Conservation (phyloP, 106 monocot genomes). For the Allium cepa region DNA sequence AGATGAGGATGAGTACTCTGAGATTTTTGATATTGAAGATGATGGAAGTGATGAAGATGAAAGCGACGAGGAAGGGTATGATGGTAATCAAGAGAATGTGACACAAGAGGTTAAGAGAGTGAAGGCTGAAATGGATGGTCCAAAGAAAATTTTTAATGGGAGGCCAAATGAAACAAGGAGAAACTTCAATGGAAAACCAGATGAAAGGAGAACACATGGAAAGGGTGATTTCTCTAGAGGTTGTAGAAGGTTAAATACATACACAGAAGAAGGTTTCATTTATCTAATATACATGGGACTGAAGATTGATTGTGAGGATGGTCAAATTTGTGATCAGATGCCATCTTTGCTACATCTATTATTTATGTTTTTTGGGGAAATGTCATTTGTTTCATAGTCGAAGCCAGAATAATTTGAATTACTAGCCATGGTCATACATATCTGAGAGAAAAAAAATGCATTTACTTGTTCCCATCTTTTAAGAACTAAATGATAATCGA, state of each 20-base stretch:
- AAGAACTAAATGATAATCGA: no score
- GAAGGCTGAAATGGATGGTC: not conserved
- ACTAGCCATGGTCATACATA: not conserved
- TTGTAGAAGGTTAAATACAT: not conserved
- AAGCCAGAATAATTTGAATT: not conserved
- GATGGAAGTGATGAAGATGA: no score
- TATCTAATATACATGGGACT: not conserved
- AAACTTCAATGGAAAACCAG: not conserved
- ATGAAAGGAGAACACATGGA: not conserved
- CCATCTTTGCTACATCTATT: not conserved
- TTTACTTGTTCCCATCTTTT: no score
- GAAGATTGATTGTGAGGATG: not conserved
- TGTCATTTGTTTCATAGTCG: not conserved
- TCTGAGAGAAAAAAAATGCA: no score
- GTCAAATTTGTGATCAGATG: not conserved
- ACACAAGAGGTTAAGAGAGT: not conserved
- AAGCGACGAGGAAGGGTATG: not conserved
- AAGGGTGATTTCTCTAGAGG: not conserved
- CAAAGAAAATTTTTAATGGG: not conserved
- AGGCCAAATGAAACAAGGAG: no score
- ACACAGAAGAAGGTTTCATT: slow-evolving; percentile 1
- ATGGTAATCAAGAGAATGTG: not conserved
- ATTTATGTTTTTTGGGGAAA: not conserved
- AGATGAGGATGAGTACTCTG: not conserved
- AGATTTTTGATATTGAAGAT: no score